Base-by-base conservation (phyloP, 2,329 filamentous ascomycete genomes). In the Aureobasidium sp. region DNA sequence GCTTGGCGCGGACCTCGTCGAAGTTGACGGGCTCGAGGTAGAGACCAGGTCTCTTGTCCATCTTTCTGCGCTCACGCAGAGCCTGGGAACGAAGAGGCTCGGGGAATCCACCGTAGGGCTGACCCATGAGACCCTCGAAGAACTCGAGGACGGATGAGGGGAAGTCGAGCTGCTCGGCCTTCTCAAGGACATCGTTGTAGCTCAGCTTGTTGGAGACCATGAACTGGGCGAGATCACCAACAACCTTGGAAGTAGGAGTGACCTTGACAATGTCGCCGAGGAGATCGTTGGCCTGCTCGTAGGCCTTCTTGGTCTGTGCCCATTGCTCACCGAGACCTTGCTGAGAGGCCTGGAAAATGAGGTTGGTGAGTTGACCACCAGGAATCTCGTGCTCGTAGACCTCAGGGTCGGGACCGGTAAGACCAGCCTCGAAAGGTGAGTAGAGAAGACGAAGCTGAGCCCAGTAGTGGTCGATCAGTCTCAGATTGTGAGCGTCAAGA, bases 251-350 rank as follows among this genome's bases (percentile, higher is more conserved):
- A 16, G 94, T 99, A 37, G 94, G 94, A 0, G 94, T 99, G 71
- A 99, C 94, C 84, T 99, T 99, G 83, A 99, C 93, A 67, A 99
- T 96, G 72, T 99, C 94, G 63, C 94, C 94, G 41, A 99, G 89
- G 57, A 99, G 84, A 68, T 95, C 89, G 74, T 99, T 99, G 75
- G 94, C 94, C 67, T 96, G 86, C 77, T 97, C 93, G 76, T 99
- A 99, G 0, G 94, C 93, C 83, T 97, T 97, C 87, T 99, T 99
- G 64, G 94, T 99, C 80, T 97, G 90, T 15, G 93, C 88, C 94
- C 94, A 99, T 78, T 97, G 91, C 66, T 91, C 88, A 71, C 94
- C 94, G 29, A 99, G 89, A 72, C 94, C 94, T 67, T 97, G 87
- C 77, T 97, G 92, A 39, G 90, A 87, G 64, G 94, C 94, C 78